Evolutionary conservation across 768 basidiomycete genomes (phyloP), one percentile per base, ranked within the genome.

Genomic region (Russula dissimulans): DNA sequence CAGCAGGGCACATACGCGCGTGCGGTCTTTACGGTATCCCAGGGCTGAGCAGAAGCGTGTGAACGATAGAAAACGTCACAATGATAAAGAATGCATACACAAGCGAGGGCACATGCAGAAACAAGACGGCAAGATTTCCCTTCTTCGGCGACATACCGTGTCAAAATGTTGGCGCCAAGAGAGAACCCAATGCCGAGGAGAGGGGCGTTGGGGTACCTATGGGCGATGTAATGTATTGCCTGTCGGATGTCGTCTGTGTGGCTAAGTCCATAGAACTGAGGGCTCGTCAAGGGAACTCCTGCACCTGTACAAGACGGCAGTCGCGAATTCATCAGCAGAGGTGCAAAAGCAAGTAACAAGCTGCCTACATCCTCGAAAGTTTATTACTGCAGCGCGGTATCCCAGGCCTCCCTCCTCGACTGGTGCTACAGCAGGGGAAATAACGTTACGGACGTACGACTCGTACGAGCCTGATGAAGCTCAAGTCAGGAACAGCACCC

Each of bases 171-270:
- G 49, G 94, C 89, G 45, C 95, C 95, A 42, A 97, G 82, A 4
- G 93, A 95, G 76, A 95, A 98, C 4, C 95, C 92, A 7, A 95
- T 72, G 14, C 90, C 95, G n/a, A 95, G 73, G 41, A 97, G 75
- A 9, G 87, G 89, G 0, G 95, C 91, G 11, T 79, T 73, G 1
- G 95, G 95, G 66, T 86, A 95, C 60, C 71, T 70, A 42, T 81
- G 72, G 2, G 84, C 77, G 57, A 97, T 82, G 73, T 89, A 87
- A 67, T 86, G 77, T 47, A 97, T 71, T 1, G 91, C 88, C 61
- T 83, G 81, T 29, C 92, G 84, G 39, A 94, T 77, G 74, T 99
- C 95, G 65, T 94, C 86, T 6, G 95, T 97, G 63, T 91, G 82
- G 32, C 87, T 89, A 11, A 91, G 91, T 49, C 88, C 90, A 72